Evolutionary conservation across 2,329 filamentous ascomycete genomes (phyloP), one percentile per base, ranked within the genome.

Genomic region (Diaporthe eres): DNA sequence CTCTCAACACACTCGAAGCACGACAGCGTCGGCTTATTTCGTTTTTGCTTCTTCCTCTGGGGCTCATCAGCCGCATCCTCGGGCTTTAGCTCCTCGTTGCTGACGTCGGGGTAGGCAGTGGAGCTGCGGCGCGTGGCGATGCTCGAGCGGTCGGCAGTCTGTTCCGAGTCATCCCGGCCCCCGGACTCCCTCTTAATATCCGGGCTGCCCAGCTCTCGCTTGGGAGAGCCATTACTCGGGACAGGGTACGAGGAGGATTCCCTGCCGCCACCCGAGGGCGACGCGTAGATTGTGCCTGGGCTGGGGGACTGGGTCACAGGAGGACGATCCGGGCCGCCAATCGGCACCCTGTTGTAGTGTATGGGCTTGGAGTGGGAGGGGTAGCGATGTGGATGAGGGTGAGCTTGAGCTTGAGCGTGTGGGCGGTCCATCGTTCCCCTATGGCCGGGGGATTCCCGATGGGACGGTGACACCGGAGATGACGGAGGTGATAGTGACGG

Each of bases 21-120:
- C 67, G 93, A 95, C 77, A 96, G 82, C 1, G 94, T 96, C 4
- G 94, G 94, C 83, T 96, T 96, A 85, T 96, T 96, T 65, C 94
- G 91, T 86, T 94, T 95, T 85, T 96, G 94, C 85, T 94, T 95
- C 86, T 94, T 94, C 83, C 86, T 89, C 15, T 85, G 81, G n/a
- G 86, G 88, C 58, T 86, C 81, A 0, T 75, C 70, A 13, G 77
- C 75, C 1, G 81, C 80, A 10, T 81, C 82, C 10, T 79, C 77
- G 9, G 77, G 77, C 63, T 77, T 80, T 57, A 78, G 78, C 31
- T 44, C 74, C n/a, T 76, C 68, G 13, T 57, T 61, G n/a, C 51
- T 61, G 5, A 12, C 47, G 19, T 70, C 76, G 42, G 51, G 71
- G 47, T 71, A 70, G 49, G 39, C 74, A 7, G 67, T 76, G 28